These are phyloP conservation scores for Mortierella sp. DNA, from an alignment of 371 early-diverging fungal genomes.

Conservation along the genomic window DNA sequence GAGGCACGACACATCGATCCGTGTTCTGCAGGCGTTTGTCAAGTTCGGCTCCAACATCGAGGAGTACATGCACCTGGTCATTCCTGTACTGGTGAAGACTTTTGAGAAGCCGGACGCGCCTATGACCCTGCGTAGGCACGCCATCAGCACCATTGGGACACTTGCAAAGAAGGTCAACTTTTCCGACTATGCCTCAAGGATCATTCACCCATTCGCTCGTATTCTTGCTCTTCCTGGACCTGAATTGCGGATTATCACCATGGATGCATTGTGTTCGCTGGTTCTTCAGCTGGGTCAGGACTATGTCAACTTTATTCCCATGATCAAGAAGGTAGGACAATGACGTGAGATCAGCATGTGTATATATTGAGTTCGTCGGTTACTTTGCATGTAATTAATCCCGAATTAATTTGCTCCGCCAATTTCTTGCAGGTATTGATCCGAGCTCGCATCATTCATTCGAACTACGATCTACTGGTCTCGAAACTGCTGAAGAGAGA, in stretches of 20 bases:
- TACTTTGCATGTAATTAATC: neutral
- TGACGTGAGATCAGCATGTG: neutral
- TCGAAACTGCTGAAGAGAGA: slow-evolving; percentile 84
- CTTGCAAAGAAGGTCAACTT: slow-evolving; percentile 87
- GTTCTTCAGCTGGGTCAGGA: slow-evolving; percentile 91
- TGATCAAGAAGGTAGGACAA: slow-evolving; percentile 79
- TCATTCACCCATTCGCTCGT: slow-evolving; percentile 92
- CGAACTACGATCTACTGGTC: slow-evolving; percentile 80
- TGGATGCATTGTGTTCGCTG: slow-evolving; percentile 89
- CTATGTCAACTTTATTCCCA: slow-evolving; percentile 92
- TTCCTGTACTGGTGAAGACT: slow-evolving; percentile 88
- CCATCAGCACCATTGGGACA: slow-evolving; percentile 85
- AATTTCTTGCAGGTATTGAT: slow-evolving; percentile 64
- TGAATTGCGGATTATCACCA: slow-evolving; percentile 77
- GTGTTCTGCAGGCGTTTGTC: slow-evolving; percentile 87
- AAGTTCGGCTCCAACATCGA: slow-evolving; percentile 93
- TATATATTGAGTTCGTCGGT: no score
- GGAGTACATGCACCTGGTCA: slow-evolving; percentile 93
- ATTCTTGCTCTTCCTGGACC: slow-evolving; percentile 71
- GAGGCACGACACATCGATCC: slow-evolving; percentile 76
- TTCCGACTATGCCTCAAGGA: slow-evolving; percentile 90
- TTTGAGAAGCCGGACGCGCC: slow-evolving; percentile 85
- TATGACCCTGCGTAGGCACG: slow-evolving; percentile 73
- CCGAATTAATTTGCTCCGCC: neutral
- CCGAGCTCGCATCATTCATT: slow-evolving; percentile 76